These are phyloP conservation scores for Picea glauca DNA, from an alignment of 75 land plant genomes.

Conservation along the genomic window DNA sequence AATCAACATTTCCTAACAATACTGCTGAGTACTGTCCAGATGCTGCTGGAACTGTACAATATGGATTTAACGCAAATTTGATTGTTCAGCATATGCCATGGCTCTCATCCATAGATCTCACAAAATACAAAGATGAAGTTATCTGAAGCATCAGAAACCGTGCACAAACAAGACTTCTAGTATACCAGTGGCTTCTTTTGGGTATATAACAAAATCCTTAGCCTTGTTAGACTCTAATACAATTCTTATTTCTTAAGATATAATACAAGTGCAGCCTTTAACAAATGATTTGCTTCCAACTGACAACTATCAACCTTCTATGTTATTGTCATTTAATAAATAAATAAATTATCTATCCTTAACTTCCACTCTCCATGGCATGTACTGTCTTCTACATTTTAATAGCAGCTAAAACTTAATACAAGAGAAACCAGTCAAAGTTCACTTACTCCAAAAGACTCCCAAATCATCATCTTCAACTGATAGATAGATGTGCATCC, in stretches of 20 bases:
- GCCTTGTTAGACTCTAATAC: neutral
- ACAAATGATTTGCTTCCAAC: neutral
- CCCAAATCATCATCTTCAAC: conserved; percentile 97
- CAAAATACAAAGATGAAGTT: no score
- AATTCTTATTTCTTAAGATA: neutral
- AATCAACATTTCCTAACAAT: no score
- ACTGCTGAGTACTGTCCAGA: no score
- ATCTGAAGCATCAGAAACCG: no score
- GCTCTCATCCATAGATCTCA: no score
- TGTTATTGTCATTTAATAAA: no score
- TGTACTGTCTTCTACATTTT: neutral
- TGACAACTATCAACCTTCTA: neutral
- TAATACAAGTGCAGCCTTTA: neutral
- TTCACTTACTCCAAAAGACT: conserved; percentile 78
- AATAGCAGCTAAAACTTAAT: neutral
- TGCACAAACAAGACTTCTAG: no score
- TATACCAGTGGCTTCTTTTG: no score
- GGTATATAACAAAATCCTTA: no score
- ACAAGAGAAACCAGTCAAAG: neutral
- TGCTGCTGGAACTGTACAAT: no score
- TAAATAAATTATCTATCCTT: neutral
- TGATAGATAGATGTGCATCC: conserved; percentile 87
- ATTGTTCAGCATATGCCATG: no score
- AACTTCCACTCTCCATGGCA: neutral
- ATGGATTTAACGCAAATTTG: no score